Base-by-base conservation (phyloP, 331 rosid genomes). In the Malus hybrid region DNA sequence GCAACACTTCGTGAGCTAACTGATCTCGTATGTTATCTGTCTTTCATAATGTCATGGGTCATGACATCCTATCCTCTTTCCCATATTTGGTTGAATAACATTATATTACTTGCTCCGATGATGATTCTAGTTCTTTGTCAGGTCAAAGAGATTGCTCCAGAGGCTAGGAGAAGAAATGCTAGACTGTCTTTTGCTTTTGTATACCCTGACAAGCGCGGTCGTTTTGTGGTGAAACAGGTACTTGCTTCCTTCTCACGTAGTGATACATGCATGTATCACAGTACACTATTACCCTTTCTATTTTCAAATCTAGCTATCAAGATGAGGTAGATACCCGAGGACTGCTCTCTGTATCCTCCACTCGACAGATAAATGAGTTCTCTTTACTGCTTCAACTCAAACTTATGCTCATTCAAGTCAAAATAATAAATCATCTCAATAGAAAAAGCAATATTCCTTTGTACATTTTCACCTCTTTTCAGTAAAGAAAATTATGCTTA, bases 121-220 rank as follows among this genome's bases (percentile, higher is more conserved):
- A 68, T 86, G 82, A 74, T 78, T 80, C 27, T 65, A 61, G 63
- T 62, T 79, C 62, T 70, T 70, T 39, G 29, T 61, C 70, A 94
- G 99, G 97, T 94, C 81, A 90, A 94, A 84, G 97, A 94, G 88
- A 97, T 94, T 65, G 97, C 96, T 72, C 97, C 97, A 4, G 88
- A 87, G 65, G 96, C 99, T n/a, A 86, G 99, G 88, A 87, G 93
- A 81, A 91, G 95, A 84, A 92, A 90, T 76, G 97, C 97, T 44
- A 92, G 85, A 70, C 90, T 94, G 34, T 94, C 99, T 1, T 94
- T 94, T 73, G 93, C 97, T 78, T 94, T 94, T 74, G 97, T 94
- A 20, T 94, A 87, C 87, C 99, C 97, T 14, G 97, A 94, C 79
- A 94, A 90, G 84, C 85, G 88, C 29, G 99, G 99, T 29, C 97